Percentiles rank a stretch among this genome's conserved stretches.
These are phyloP conservation scores for Orbilia oligospora DNA, from an alignment of 2,329 filamentous ascomycete species.

Conservation along the genomic window DNA sequence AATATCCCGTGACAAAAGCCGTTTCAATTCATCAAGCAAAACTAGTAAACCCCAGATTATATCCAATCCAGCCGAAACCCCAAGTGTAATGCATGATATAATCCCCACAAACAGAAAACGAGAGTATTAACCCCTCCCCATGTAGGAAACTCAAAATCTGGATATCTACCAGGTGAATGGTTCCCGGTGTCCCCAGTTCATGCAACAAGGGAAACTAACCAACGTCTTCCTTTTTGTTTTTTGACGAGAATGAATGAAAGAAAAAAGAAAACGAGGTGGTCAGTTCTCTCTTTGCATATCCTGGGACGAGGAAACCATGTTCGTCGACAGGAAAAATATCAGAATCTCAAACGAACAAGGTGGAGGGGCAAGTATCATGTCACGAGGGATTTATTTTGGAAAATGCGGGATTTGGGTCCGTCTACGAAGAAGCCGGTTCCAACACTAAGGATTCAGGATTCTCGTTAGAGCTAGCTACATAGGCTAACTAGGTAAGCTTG, in stretches of 20 bases:
- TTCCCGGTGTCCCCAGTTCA: constrained; percentile 39
- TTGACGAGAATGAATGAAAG: constrained; percentile 11
- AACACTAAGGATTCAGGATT: constrained; percentile 32
- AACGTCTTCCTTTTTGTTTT: background rate
- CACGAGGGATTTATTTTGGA: constrained; percentile 56
- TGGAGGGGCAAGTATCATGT: constrained; percentile 34
- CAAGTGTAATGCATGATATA: constrained; percentile 29
- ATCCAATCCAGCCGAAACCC: constrained; percentile 50
- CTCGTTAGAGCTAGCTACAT: constrained; percentile 35
- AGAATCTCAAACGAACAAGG: constrained; percentile 30
- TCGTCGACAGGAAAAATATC: constrained; percentile 41
- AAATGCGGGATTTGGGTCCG: constrained; percentile 60
- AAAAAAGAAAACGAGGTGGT: constrained; percentile 10
- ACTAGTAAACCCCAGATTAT: constrained; percentile 20
- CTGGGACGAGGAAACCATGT: constrained; percentile 29
- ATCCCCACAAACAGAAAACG: constrained; percentile 32
- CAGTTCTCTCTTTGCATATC: constrained; percentile 25
- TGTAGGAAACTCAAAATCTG: constrained; percentile 37
- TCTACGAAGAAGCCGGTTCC: constrained; percentile 35
- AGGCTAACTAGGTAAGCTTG: constrained; percentile 32
- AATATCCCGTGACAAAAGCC: constrained; percentile 42
- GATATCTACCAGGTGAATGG: constrained; percentile 48
- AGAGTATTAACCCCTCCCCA: constrained; percentile 6
- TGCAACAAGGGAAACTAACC: background rate
- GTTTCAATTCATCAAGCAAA: constrained; percentile 47